Evolutionary conservation across 1,139 yeast species (phyloP).

Genomic region (Saccharomyces uvarum): DNA sequence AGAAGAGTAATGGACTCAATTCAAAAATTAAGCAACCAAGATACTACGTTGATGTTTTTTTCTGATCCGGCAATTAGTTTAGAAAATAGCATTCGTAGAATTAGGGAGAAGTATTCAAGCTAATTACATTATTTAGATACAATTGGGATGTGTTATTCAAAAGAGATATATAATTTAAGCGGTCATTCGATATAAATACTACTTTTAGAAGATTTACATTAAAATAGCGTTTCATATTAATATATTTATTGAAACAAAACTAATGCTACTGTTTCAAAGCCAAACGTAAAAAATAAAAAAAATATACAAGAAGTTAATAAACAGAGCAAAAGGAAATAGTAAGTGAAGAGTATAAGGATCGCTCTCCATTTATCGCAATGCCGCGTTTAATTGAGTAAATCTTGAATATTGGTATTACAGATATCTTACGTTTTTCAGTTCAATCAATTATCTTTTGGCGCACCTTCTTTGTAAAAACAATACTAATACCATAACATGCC

Average conservation of each 20-base stretch:
- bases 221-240: too few relatives aligned
- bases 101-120: not conserved
- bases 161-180: slow-evolving; percentile 45
- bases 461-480: not conserved
- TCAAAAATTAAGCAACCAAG: slow-evolving; percentile 17
- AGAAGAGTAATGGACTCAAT: slow-evolving; percentile 35
- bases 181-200: not conserved
- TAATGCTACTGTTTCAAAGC: too few relatives aligned
- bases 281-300: too few relatives aligned
- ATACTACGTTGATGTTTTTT: slow-evolving; percentile 24
- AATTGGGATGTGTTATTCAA: not conserved
- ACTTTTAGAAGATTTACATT: not conserved
- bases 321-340: too few relatives aligned
- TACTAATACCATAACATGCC: not conserved
- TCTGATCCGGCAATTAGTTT: slow-evolving; percentile 23
- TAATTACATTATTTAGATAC: not conserved
- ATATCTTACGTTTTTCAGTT: not conserved
- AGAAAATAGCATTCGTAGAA: slow-evolving; percentile 19
- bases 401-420: not conserved
- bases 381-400: too few relatives aligned
- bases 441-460: not conserved
- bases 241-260: too few relatives aligned
- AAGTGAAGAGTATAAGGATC: too few relatives aligned
- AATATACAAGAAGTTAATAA: too few relatives aligned
- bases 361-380: too few relatives aligned